Conservation (phyloP, 257 asterid species). For the Ophiorrhiza pumila region DNA sequence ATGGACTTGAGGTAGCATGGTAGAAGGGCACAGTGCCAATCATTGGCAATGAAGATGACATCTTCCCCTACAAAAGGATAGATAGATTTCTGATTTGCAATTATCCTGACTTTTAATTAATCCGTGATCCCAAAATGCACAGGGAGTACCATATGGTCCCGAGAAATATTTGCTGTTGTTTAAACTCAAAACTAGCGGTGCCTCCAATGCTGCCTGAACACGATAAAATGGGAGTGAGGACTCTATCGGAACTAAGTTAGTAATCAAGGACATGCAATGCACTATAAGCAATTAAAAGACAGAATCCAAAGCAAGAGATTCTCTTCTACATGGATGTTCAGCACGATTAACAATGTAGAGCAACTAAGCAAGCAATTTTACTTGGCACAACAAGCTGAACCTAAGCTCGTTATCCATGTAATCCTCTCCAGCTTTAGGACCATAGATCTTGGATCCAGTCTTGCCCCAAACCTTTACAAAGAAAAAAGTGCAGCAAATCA, state of each 20-base stretch:
- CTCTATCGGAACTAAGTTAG: not conserved
- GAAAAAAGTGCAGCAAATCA: not conserved
- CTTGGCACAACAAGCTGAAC: slow-evolving; percentile 83
- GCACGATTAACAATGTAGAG: not conserved
- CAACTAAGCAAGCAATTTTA: slow-evolving; percentile 14
- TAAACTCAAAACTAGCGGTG: slow-evolving; percentile 68
- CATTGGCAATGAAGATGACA: slow-evolving; percentile 85
- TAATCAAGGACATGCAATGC: not conserved
- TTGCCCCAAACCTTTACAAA: slow-evolving; percentile 76
- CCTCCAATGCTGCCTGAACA: slow-evolving; percentile 91
- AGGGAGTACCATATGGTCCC: slow-evolving; percentile 74
- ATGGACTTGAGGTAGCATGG: slow-evolving; percentile 84
- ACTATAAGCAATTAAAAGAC: not conserved
- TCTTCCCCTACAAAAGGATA: slow-evolving; percentile 62
- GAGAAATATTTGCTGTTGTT: slow-evolving; percentile 62
- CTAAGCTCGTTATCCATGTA: slow-evolving; percentile 80
- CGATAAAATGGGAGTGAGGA: slow-evolving; percentile 16
- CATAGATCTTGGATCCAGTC: slow-evolving; percentile 77
- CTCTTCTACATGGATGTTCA: not conserved
- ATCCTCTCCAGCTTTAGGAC: slow-evolving; percentile 81
- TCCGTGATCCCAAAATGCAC: not conserved
- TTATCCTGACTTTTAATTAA: slow-evolving; percentile 3
- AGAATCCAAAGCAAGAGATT: not conserved
- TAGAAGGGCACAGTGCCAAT: slow-evolving; percentile 93
- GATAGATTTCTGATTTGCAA: not conserved